Conservation (phyloP, 371 early-diverging fungal species). For the Dinochytrium kinnereticum region DNA sequence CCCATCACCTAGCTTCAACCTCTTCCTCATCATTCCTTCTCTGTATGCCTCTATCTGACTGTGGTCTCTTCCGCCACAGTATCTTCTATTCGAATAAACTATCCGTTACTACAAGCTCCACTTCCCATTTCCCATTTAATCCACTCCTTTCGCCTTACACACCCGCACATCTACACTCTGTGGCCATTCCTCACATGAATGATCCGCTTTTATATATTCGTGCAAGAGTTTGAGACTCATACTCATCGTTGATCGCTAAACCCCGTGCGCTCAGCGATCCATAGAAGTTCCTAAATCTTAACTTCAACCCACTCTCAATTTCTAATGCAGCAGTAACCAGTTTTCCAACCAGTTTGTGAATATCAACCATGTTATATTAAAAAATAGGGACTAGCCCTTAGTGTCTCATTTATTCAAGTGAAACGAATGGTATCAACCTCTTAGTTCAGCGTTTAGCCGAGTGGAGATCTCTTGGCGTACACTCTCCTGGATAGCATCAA, state of each 20-base stretch:
- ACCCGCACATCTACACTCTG: too few relatives aligned
- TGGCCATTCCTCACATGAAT: too few relatives aligned
- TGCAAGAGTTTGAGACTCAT: background rate
- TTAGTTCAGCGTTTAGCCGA: conserved; percentile 76
- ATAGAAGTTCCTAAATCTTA: background rate
- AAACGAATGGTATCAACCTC: too few relatives aligned
- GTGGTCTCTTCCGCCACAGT: too few relatives aligned
- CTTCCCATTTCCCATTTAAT: background rate
- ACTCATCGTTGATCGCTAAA: background rate
- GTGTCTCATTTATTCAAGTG: too few relatives aligned
- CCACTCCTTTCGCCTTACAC: background rate
- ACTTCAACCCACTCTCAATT: background rate
- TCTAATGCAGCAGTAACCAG: background rate
- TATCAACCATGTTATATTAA: too few relatives aligned
- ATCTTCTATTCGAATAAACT: too few relatives aligned
- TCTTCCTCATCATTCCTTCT: background rate
- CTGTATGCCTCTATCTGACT: too few relatives aligned
- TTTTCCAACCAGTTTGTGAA: too few relatives aligned
- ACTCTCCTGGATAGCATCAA: conserved; percentile 85
- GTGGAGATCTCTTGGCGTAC: conserved; percentile 71
- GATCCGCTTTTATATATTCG: too few relatives aligned
- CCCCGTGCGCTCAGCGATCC: background rate
- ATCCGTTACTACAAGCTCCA: too few relatives aligned
- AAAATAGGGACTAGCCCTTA: too few relatives aligned
- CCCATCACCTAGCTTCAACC: background rate